Percentiles rank a stretch among this genome's conserved stretches.
Conservation (phyloP, 345 rosid species). For the Geranium rotundifolium region DNA sequence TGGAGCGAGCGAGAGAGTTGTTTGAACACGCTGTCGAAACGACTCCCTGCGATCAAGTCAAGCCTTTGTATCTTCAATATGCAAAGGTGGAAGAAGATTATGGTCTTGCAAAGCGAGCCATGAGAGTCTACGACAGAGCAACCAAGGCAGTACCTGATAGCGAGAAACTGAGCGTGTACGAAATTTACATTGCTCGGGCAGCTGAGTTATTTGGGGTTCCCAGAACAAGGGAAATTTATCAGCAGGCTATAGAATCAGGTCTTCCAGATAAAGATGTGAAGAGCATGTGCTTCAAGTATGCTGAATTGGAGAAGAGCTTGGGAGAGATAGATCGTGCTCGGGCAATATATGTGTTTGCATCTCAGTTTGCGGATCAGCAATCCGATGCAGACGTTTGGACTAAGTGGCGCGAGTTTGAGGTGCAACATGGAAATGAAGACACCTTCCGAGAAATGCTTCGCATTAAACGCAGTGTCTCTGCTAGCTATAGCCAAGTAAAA, state of each 20-base stretch:
- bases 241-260: constrained; percentile 91
- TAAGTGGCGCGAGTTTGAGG: constrained; percentile 90
- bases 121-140: too few relatives aligned
- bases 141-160: constrained; percentile 51
- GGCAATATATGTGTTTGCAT: too few relatives aligned
- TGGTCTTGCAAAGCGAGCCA: too few relatives aligned
- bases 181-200: constrained; percentile 84
- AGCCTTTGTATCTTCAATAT: constrained; percentile 74
- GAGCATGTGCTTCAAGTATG: too few relatives aligned
- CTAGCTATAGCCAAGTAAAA: constrained; percentile 84
- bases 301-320: too few relatives aligned
- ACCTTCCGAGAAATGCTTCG: constrained; percentile 94
- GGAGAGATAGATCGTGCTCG: too few relatives aligned
- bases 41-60: constrained; percentile 53
- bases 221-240: constrained; percentile 83
- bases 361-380: constrained; percentile 88
- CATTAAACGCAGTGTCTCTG: constrained; percentile 77
- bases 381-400: constrained; percentile 84
- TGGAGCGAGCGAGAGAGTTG: constrained; percentile 89
- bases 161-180: constrained; percentile 86
- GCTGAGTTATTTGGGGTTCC: constrained; percentile 96
- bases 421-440: constrained; percentile 90
- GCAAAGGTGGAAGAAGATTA: constrained; percentile 55
- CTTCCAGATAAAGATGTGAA: too few relatives aligned
- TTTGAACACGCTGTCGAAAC: too few relatives aligned